A percentile compares a stretch with the other conserved stretches of the same genome.
Conservation (phyloP, 1,139 yeast species). For the Pichia sp. region DNA sequence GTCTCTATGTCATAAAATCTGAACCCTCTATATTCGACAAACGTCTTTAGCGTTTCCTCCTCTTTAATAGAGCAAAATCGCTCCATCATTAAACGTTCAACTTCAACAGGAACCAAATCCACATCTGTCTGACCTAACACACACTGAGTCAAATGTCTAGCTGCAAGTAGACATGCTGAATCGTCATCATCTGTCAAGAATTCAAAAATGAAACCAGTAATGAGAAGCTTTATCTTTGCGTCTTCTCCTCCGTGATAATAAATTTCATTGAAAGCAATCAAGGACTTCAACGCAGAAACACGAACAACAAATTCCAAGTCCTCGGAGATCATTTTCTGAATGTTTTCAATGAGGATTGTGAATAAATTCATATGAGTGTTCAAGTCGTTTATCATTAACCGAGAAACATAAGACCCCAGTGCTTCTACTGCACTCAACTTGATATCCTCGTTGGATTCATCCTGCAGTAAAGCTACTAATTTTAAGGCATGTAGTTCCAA, state of each 20-base stretch:
- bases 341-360: conserved; percentile 34
- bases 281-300: conserved; percentile 44
- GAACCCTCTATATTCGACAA: conserved; percentile 17
- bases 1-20: conserved; percentile 15
- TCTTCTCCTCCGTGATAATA: conserved; percentile 3
- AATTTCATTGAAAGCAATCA: conserved; percentile 33
- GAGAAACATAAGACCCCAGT: conserved; percentile 43
- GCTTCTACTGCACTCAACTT: conserved; percentile 47
- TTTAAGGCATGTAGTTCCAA: conserved; percentile 21
- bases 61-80: conserved; percentile 18
- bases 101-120: conserved; percentile 29
- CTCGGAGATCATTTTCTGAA: conserved; percentile 39
- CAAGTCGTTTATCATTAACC: conserved; percentile 7
- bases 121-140: conserved; percentile 23
- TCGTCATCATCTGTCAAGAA: conserved; percentile 61
- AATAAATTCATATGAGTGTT: conserved; percentile 19
- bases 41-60: not conserved
- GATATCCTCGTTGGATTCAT: conserved; percentile 42
- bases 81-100: conserved; percentile 31
- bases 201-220: conserved; percentile 34
- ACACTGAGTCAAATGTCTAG: conserved; percentile 33
- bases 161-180: conserved; percentile 41
- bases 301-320: conserved; percentile 45
- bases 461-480: conserved; percentile 28
- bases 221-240: conserved; percentile 14